These are phyloP conservation scores for Shiraia sp. DNA, from an alignment of 2,329 filamentous ascomycete genomes.

Conservation along the genomic window DNA sequence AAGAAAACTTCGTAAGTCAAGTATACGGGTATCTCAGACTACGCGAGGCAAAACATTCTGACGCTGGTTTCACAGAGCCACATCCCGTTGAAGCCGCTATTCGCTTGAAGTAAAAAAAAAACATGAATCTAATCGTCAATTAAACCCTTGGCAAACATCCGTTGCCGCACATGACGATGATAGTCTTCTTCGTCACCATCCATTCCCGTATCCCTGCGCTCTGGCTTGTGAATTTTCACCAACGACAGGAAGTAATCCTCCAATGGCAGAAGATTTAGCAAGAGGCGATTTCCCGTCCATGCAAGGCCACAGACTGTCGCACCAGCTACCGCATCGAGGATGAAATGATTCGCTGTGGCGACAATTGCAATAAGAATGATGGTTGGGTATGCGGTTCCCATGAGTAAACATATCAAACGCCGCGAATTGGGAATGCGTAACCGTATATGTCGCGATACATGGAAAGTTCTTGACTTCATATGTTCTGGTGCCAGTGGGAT, in stretches of 20 bases:
- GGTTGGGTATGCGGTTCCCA: constrained; percentile 67
- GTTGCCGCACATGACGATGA: neutral
- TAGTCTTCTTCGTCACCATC: constrained; percentile 24
- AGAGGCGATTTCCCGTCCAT: constrained; percentile 59
- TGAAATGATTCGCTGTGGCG: constrained; percentile 73
- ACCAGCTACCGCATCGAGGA: constrained; percentile 72
- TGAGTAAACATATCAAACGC: constrained; percentile 53
- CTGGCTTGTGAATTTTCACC: constrained; percentile 68
- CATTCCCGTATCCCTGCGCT: constrained; percentile 19
- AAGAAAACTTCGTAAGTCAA: no score
- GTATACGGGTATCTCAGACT: neutral
- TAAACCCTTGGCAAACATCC: constrained; percentile 4
- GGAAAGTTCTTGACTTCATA: constrained; percentile 46
- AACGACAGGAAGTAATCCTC: constrained; percentile 71
- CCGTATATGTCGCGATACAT: constrained; percentile 28
- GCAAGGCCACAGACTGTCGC: constrained; percentile 66
- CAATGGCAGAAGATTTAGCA: constrained; percentile 66
- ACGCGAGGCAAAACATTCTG: no score
- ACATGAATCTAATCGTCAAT: constrained; percentile 3
- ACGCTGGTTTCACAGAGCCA: no score
- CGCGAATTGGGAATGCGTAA: constrained; percentile 54
- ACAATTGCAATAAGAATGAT: constrained; percentile 70
- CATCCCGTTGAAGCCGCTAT: no score
- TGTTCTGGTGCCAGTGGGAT: constrained; percentile 64
- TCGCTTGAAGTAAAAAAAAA: neutral